These are phyloP conservation scores for Camellia lanceoleosa DNA, from an alignment of 148 eudicot genomes.

Conservation along the genomic window DNA sequence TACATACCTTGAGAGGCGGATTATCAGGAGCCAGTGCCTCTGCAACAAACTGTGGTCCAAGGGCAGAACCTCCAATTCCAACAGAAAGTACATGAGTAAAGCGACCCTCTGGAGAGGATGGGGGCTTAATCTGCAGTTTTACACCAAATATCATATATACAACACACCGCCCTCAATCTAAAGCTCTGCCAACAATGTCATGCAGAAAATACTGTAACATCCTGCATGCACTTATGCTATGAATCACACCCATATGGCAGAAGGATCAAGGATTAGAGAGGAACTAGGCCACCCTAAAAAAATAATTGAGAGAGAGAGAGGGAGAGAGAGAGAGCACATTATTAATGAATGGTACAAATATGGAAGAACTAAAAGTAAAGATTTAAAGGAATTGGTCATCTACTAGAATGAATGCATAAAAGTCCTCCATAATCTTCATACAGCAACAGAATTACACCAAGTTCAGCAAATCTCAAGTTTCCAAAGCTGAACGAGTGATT, in stretches of 20 bases:
- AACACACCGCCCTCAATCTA: not conserved
- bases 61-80: constrained; percentile 96
- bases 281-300: not conserved
- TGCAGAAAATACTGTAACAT: not conserved
- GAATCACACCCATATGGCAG: not conserved
- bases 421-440: not conserved
- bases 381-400: not conserved
- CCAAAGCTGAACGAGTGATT: not conserved
- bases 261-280: not conserved
- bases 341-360: not conserved
- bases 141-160: not conserved
- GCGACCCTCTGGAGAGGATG: constrained; percentile 43
- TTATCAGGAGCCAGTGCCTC: constrained; percentile 98
- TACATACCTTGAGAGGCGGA: constrained; percentile 82
- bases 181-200: not conserved
- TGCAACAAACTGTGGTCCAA: constrained; percentile 97
- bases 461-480: not conserved
- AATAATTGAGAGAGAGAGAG: not conserved
- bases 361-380: not conserved
- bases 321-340: not conserved
- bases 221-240: not conserved
- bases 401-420: not conserved
- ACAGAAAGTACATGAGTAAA: constrained; percentile 89
- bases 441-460: not conserved
- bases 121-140: constrained; percentile 64